Base-by-base conservation (phyloP, 495 filamentous ascomycete genomes). In the Aspergillus carlsbadensis region DNA sequence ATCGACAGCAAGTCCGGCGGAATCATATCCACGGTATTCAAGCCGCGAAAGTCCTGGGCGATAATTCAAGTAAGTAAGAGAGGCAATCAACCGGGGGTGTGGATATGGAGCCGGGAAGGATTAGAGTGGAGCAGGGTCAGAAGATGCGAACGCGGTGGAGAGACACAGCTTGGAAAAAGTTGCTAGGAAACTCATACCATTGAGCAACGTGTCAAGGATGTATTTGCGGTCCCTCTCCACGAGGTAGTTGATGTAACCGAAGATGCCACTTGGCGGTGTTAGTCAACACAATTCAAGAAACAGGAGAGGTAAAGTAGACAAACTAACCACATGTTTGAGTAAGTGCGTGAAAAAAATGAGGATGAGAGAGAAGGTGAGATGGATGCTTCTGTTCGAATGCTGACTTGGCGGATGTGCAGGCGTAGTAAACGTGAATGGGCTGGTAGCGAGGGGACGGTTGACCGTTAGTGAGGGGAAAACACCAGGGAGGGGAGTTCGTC, bases 21-120 rank as follows among this genome's bases (percentile, higher is more conserved):
- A 97, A 72, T 98, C 94, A 72, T 98, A 98, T 52, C 92, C 92
- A 68, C 92, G 89, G 75, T 97, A 97, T 74, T 97, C 92, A 61
- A 96, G 86, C 66, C 91, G 84, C 31, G 85, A 84, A 53, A 95
- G 86, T 63, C 90, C 91, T 89, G 53, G 35, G 40, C 14, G 20
- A 41, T 17, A 35, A 55, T 17, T 18, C 45, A 43, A 54, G 45
- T 29, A 8, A 42, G 49, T 34, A 15, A 48, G 31, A 2, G 29
- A 21, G 20, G 22, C 20, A 50, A 52, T 18, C 6, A 1, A 21
- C 18, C 11, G 20, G 13, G 15, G 33, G 3, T 11, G 1, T 6
- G 47, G 13, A 22, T 15, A 2, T 7, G 6, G 29, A 29, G 31
- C 13, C 5, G 10, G n/a, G 8, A 20, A 34, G 8, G 6, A 10